Base-by-base conservation (phyloP, 176 grass and related monocot genomes). In the Raddia guianensis region DNA sequence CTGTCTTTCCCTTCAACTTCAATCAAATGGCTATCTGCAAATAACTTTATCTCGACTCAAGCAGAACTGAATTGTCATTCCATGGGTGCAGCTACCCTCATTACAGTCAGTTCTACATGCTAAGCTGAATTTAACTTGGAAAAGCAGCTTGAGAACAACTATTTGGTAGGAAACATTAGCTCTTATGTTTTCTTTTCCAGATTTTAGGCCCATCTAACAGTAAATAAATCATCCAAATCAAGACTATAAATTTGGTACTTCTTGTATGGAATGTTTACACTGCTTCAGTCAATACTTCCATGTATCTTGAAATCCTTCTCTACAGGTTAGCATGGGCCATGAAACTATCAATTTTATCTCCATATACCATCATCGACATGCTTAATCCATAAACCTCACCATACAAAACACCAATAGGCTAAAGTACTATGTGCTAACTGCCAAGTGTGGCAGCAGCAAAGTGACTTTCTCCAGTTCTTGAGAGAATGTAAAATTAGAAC, bases 81-180 rank as follows among this genome's bases (percentile, higher is more conserved):
- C 77, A 81, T 77, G 49, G 72, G 72, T 45, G 50, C 59, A 77
- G 73, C 33, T 89, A 76, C 72, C 49, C 64, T 70, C 56, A 11
- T 63, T 19, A 48, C 40, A 76, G 65, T 58, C 72, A 72, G 15
- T 66, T 77, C 66, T 82, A 89, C 50, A 49, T 47, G 58, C 27
- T 67, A 89, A 72, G 58, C 78, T 67, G 82, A 50, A 16, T 70
- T 82, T 80, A 49, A 82, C 77, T 77, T 72, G 11, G 49, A 72
- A 57, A 89, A 85, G 45, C 66, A 50, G 73, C 78, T 69, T 77
- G 65, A 65, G 43, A 76, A 70, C 70, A 81, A 85, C 64, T 89
- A 89, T 77, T 49, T 55, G 18, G 60, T 76, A 76, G 14, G 44
- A 80, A 81, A 55, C 53, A 86, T 56, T 45, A 80, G 40, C n/a